Conservation (phyloP, 805 yeast genomes). For the Lipomyces orientalis region DNA sequence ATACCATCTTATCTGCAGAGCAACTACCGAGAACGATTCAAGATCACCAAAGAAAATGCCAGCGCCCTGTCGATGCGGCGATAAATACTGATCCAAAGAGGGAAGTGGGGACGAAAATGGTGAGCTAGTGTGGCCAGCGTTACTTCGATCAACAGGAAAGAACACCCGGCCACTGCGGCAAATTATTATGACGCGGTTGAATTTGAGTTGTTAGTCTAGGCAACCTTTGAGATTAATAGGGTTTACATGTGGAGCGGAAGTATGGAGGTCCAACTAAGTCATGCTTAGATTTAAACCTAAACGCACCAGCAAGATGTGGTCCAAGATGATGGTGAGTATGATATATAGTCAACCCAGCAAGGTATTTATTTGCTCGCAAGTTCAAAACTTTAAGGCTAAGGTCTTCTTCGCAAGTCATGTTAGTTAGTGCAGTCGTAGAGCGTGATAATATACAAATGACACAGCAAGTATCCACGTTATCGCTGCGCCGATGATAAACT, state of each 20-base stretch:
- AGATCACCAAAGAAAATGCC: not conserved
- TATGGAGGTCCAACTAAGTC: not conserved
- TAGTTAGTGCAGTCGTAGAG: not conserved
- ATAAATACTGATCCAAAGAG: not conserved
- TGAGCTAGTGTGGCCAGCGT: not conserved
- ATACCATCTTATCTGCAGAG: not conserved
- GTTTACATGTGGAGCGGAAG: not conserved
- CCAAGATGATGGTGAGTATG: not conserved
- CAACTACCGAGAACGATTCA: not conserved
- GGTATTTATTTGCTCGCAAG: no score
- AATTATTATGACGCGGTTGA: not conserved
- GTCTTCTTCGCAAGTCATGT: no score
- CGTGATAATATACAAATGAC: not conserved
- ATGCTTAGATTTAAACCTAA: not conserved
- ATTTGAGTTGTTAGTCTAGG: not conserved
- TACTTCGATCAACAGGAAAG: slow-evolving; percentile 1
- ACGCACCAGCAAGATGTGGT: not conserved
- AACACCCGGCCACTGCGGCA: not conserved
- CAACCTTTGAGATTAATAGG: not conserved
- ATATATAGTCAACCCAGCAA: no score
- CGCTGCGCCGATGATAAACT: not conserved
- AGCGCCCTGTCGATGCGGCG: slow-evolving; percentile 4
- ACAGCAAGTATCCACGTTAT: slow-evolving; percentile 3
- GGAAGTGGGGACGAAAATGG: not conserved
- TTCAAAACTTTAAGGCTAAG: no score